Evolutionary conservation across 1,284 basidiomycete species (phyloP), one percentile per base, ranked within the genome.

Genomic region (Fomitopsis pinicola): DNA sequence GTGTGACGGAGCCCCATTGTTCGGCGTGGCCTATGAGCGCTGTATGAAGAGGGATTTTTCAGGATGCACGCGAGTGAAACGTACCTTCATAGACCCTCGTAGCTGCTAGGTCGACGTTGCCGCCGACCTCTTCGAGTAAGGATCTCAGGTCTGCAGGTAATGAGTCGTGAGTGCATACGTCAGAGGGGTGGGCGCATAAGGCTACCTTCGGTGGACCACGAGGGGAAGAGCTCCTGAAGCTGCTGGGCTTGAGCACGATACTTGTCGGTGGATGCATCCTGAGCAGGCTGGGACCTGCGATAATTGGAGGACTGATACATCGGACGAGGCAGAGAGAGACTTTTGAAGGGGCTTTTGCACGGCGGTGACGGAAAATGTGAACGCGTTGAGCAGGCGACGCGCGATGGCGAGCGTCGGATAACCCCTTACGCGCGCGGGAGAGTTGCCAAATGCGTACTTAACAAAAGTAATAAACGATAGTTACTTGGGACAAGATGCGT

Each of bases 1-100:
- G 87, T 67, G 86, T 87, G 66, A 95, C 93, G 54, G 91, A 86
- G 52, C 87, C 92, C 91, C 94, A 96, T 75, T 92, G 92, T 73
- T 89, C 84, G 50, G 83, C 89, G 66, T 82, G 82, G 69, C 93
- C 93, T 94, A 71, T 26, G 9, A 33, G 53, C 5, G 8, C 35
- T 9, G 14, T 22, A 35, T 54, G 35, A 54, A 15, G 52, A 38
- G 1, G 19, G 8, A 4, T 9, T 22, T 54, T 40, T 17, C 17
- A 19, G 7, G 35, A 40, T 1, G 19, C 52, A 22, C 52, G n/a
- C 35, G n/a, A 38, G 36, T 50, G 7, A 14, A 40, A 54, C 76
- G n/a, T 12, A 92, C 92, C 93, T 75, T 95, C 93, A 59, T 80
- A 85, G 68, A 96, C 94, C 71, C 89, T 82, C 17, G 83, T 84